Conservation (phyloP, 495 filamentous ascomycete species). For the Hamigera avellanea region DNA sequence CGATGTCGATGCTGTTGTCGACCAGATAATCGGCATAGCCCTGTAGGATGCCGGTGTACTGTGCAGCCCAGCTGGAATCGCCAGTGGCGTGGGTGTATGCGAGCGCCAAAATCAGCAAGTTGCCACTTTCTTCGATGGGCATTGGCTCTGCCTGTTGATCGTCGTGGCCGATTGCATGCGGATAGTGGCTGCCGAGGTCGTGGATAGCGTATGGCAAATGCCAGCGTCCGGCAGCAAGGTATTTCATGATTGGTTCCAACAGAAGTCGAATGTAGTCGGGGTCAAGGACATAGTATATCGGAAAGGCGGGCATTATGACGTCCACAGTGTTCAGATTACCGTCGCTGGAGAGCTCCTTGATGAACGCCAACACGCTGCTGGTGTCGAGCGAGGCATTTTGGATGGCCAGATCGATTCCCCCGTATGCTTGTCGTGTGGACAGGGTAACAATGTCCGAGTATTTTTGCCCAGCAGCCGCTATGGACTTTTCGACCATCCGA, state of each 20-base stretch:
- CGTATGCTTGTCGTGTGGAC: conserved; percentile 37
- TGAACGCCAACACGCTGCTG: conserved; percentile 31
- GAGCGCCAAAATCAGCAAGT: conserved; percentile 31
- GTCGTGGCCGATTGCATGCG: conserved; percentile 37
- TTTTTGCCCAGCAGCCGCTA: conserved; percentile 22
- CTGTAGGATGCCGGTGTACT: conserved; percentile 24
- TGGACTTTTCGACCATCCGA: conserved; percentile 17
- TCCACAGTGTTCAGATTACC: conserved; percentile 44
- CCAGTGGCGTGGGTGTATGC: conserved; percentile 32
- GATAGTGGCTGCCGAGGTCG: conserved; percentile 34
- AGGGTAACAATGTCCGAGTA: conserved; percentile 38
- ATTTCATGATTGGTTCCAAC: conserved; percentile 38
- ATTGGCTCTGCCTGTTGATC: conserved; percentile 32
- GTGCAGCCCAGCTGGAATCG: conserved; percentile 21
- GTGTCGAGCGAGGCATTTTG: conserved; percentile 30
- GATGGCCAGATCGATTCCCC: conserved; percentile 35
- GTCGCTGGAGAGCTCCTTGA: conserved; percentile 42
- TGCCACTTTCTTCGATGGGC: conserved; percentile 38
- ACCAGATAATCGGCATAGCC: conserved; percentile 42
- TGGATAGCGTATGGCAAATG: conserved; percentile 31
- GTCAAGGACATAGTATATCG: conserved; percentile 37
- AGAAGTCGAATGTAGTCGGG: conserved; percentile 38
- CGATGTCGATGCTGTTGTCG: conserved; percentile 34
- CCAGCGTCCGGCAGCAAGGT: conserved; percentile 35
- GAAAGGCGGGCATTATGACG: conserved; percentile 37